phyloP scores from a whole-genome alignment of 208 protist species.

The Crithidia bombi region DNA sequence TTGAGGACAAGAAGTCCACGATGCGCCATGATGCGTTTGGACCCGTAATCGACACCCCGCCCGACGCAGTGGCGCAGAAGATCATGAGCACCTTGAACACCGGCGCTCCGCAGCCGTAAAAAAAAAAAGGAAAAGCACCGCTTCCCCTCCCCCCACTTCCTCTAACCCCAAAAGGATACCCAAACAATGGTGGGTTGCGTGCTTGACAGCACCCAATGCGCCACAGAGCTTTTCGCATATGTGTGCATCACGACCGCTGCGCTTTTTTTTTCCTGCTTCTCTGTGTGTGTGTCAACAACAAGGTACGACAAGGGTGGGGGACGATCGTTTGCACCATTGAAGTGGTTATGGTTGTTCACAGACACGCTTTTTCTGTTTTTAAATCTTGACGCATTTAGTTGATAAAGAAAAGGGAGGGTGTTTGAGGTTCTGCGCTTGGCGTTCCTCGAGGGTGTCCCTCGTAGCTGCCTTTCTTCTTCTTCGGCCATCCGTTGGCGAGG shows the following conservation, averaged over 20 bases:
- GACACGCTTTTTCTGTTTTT: slow-evolving; percentile 3
- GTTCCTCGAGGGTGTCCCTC: background rate
- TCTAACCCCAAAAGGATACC: no score
- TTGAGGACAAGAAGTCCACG: slow-evolving; percentile 85
- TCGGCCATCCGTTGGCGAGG: no score
- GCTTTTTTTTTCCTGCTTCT: no score
- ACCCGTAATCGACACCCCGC: slow-evolving; percentile 85
- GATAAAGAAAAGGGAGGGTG: background rate
- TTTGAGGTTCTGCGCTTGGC: slow-evolving; percentile 4
- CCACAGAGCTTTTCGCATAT: no score
- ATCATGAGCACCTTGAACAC: slow-evolving; percentile 68
- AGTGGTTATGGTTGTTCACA: background rate
- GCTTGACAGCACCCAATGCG: no score
- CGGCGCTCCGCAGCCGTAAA: slow-evolving; percentile 22
- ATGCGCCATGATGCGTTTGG: slow-evolving; percentile 78
- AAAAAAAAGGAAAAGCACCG: slow-evolving; percentile 2
- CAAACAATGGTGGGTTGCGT: no score
- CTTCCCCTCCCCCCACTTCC: no score
- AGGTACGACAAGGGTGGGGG: no score
- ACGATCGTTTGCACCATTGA: background rate
- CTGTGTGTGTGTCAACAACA: no score
- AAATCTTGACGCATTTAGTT: background rate
- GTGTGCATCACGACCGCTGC: no score
- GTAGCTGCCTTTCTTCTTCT: background rate
- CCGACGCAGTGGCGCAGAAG: slow-evolving; percentile 71